Base-by-base conservation (phyloP, 495 filamentous ascomycete species). In the Trichoderma reesei region DNA sequence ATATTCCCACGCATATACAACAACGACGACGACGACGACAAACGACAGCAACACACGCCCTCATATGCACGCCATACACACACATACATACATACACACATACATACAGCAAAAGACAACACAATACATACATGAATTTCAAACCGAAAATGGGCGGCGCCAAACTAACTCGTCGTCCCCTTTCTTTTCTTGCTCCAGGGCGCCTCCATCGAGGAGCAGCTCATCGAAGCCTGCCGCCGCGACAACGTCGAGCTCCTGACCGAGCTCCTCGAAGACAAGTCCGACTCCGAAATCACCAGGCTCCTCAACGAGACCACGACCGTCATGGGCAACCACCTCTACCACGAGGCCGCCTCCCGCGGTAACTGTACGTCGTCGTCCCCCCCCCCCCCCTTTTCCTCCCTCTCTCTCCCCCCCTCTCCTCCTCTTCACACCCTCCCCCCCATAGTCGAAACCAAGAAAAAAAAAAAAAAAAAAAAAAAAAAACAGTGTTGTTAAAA, bases 221-320 rank as follows among this genome's bases (percentile, higher is more conserved):
- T 98, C 64, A 86, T 99, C 74, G 94, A 96, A 79, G 89, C 95
- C 69, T 92, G 88, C 76, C 91, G 94, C 41, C 86, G 94, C 65
- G 90, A 98, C 79, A 96, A 98, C 75, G 84, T 85, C 67, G 86
- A 90, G 48, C 85, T 99, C 54, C 85, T 99, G 63, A 71, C 81
- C 67, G 74, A 82, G 54, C 72, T 82, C 48, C 83, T 89, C 63
- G 73, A 81, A 59, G 69, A 68, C 68, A 72, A 74, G 39, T 64
- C 33, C 44, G 80, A 83, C 59, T 73, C 75, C 38, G 75, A 76
- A 59, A 81, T 88, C 39, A 86, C 91, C 9, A 68, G 81, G 56
- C 84, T 95, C 48, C 84, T 98, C 70, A 98, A 98, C 76, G 82
- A 80, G 36, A 88, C 92, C 31, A 88, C 83, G 31, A 91, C 95